Evolutionary conservation across 164 flowering plant genomes (phyloP).

Genomic region (Stephania cephalantha): DNA sequence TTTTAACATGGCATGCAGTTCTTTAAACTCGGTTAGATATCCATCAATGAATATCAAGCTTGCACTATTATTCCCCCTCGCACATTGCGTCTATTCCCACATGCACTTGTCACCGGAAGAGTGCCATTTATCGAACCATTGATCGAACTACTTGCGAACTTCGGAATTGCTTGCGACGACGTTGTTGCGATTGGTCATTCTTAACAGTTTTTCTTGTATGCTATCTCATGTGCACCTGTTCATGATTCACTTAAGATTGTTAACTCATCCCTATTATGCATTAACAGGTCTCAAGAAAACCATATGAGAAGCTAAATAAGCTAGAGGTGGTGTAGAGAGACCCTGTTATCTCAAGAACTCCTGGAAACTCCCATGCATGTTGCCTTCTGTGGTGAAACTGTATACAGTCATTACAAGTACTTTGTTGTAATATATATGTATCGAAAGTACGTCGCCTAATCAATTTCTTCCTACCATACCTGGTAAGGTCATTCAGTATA

Average conservation of each 20-base stretch:
- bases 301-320: constrained; percentile 27
- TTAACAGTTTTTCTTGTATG: background rate
- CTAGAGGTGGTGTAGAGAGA: constrained; percentile 8
- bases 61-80: background rate
- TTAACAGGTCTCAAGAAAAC: constrained; percentile 26
- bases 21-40: no score
- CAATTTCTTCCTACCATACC: no score
- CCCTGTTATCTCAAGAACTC: background rate
- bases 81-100: no score
- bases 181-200: no score
- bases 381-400: background rate
- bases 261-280: background rate
- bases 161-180: background rate
- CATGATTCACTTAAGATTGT: background rate
- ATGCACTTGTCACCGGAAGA: no score
- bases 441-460: no score
- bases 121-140: no score
- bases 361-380: background rate
- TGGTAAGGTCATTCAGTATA: no score
- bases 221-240: background rate
- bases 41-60: no score
- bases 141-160: no score
- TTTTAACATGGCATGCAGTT: background rate
- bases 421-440: no score
- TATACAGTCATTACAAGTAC: no score